Evolutionary conservation across 805 yeast species (phyloP).

Genomic region (Wickerhamiella azymoides): DNA sequence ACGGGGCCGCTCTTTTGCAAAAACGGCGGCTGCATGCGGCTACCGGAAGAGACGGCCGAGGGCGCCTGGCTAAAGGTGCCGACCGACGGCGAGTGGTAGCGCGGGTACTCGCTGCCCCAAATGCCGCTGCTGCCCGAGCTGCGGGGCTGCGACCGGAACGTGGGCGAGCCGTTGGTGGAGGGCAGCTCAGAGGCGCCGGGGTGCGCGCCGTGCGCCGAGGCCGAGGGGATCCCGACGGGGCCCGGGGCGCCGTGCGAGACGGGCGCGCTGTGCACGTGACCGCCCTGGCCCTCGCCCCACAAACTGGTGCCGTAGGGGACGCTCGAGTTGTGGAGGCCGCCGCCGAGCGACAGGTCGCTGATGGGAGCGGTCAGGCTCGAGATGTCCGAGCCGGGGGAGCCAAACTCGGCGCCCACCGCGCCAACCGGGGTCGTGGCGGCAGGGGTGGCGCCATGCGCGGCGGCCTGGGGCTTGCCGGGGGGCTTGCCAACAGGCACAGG

Average conservation of each 20-base stretch:
- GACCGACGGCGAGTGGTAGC: constrained; percentile 5
- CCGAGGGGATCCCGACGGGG: background rate
- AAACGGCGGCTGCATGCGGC: constrained; percentile 2
- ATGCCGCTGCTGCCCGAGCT: constrained; percentile 5
- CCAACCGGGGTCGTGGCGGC: constrained; percentile 2
- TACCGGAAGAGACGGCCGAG: background rate
- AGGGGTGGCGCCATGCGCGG: constrained; percentile 1
- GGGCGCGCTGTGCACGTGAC: background rate
- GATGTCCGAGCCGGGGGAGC: background rate
- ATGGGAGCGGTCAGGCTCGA: background rate
- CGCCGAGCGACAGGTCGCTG: background rate
- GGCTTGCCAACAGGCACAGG: background rate
- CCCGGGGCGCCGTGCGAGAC: background rate
- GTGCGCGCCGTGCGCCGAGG: too few species aligned
- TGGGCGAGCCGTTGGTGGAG: background rate
- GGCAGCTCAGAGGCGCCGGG: too few species aligned
- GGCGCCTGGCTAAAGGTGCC: background rate
- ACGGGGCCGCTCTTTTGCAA: constrained; percentile 6
- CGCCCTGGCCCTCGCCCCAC: background rate
- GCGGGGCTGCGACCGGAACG: background rate
- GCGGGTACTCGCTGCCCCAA: constrained; percentile 8
- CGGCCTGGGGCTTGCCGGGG: too few species aligned
- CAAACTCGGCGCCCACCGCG: background rate
- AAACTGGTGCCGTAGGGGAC: background rate
- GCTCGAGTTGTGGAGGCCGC: background rate